These are phyloP conservation scores for Trichoderma atrobrunneum DNA, from an alignment of 2,329 filamentous ascomycete genomes.

Conservation along the genomic window DNA sequence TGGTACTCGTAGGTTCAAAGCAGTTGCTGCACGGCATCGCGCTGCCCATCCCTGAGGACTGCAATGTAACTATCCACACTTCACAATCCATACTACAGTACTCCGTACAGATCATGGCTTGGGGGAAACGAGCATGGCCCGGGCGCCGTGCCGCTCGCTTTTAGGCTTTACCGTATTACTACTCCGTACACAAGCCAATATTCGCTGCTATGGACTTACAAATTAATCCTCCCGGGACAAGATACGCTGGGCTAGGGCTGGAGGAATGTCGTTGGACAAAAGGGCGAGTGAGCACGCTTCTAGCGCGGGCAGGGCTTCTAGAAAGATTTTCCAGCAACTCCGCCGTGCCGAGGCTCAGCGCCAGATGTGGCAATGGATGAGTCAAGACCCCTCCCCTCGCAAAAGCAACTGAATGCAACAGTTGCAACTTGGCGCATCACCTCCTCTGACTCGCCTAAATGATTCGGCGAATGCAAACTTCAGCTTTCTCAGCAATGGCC, in stretches of 20 bases:
- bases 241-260: background rate
- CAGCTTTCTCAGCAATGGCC: background rate
- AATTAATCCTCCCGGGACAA: background rate
- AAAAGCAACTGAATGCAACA: background rate
- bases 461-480: background rate
- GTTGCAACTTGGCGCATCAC: background rate
- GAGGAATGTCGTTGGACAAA: background rate
- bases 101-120: background rate
- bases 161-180: background rate
- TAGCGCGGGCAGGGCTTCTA: conserved; percentile 12
- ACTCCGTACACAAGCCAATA: background rate
- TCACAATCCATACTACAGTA: too few species aligned
- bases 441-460: conserved; percentile 5
- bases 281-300: background rate
- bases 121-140: background rate
- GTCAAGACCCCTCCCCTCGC: background rate
- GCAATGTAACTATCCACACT: background rate
- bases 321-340: background rate
- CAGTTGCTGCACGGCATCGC: background rate
- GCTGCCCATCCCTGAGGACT: background rate
- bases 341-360: conserved; percentile 1
- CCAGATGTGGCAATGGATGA: background rate
- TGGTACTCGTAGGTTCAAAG: background rate
- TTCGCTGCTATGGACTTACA: background rate
- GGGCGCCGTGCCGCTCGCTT: background rate